Evolutionary conservation across 208 protist species (phyloP).

Genomic region (Trypanosoma avium): DNA sequence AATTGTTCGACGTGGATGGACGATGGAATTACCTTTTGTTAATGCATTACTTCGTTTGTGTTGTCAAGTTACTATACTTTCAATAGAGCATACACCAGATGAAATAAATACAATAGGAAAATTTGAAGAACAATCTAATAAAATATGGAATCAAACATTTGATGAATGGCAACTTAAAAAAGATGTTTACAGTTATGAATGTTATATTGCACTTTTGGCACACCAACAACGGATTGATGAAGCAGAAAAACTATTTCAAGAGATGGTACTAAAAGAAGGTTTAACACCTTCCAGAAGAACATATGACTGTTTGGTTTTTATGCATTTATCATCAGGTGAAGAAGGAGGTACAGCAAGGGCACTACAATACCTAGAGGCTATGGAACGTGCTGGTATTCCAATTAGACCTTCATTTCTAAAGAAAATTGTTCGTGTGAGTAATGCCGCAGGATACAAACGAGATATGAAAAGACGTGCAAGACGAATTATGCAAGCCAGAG

Average conservation of each 20-base stretch:
- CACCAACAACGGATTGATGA: conserved; percentile 88
- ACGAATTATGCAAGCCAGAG: conserved; percentile 90
- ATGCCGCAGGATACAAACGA: conserved; percentile 85
- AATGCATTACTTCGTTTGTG: conserved; percentile 84
- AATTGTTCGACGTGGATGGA: conserved; percentile 73
- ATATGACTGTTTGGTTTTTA: conserved; percentile 89
- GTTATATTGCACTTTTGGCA: conserved; percentile 85
- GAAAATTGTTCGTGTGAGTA: conserved; percentile 87
- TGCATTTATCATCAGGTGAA: conserved; percentile 90
- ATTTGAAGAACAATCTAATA: conserved; percentile 80
- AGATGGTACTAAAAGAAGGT: conserved; percentile 81
- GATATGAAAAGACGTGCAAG: conserved; percentile 92
- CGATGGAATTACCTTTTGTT: conserved; percentile 72
- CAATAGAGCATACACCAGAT: conserved; percentile 71
- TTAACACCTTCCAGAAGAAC: conserved; percentile 74
- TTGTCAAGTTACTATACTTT: conserved; percentile 78
- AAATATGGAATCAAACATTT: conserved; percentile 80
- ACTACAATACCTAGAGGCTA: conserved; percentile 86
- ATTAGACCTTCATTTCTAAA: conserved; percentile 79
- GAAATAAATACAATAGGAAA: conserved; percentile 47
- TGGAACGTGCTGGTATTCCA: conserved; percentile 72
- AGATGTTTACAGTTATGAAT: conserved; percentile 87
- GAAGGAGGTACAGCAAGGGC: conserved; percentile 86
- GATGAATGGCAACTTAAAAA: conserved; percentile 81
- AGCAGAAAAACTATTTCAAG: conserved; percentile 86